These are phyloP conservation scores for Cladorrhinum sp. DNA, from an alignment of 2,329 filamentous ascomycete genomes.

Conservation along the genomic window DNA sequence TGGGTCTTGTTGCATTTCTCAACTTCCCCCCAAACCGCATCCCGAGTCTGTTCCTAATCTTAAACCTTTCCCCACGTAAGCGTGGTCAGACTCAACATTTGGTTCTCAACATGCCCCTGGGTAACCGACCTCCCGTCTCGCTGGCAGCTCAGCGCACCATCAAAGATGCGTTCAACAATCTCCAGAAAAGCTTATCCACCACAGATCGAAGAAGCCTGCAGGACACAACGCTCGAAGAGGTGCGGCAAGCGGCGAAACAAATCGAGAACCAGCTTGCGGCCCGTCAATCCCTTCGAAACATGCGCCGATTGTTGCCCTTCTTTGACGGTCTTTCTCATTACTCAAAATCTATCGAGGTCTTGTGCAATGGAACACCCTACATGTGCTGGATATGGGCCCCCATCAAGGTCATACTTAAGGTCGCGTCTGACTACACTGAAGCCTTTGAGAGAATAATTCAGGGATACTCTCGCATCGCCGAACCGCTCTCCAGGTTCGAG, in stretches of 20 bases:
- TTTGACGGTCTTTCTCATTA: constrained; percentile 42
- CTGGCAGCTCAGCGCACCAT: constrained; percentile 17
- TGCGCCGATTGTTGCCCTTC: constrained; percentile 42
- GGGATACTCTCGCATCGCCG: constrained; percentile 40
- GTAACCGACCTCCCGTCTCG: constrained; percentile 11
- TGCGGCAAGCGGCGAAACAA: constrained; percentile 34
- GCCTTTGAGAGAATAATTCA: constrained; percentile 42
- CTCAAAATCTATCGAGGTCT: constrained; percentile 38
- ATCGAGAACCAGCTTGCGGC: constrained; percentile 41
- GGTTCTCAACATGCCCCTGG: constrained; percentile 4
- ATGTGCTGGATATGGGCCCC: constrained; percentile 47
- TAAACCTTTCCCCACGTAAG: no score
- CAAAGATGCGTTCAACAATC: constrained; percentile 24
- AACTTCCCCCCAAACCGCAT: background rate
- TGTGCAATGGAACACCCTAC: constrained; percentile 47
- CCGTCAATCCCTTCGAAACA: constrained; percentile 39
- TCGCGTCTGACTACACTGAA: constrained; percentile 35
- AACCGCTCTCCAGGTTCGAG: constrained; percentile 38
- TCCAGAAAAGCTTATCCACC: constrained; percentile 19
- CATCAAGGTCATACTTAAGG: constrained; percentile 36
- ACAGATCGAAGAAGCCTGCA: constrained; percentile 25
- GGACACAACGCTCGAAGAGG: constrained; percentile 36
- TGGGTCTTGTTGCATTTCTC: background rate
- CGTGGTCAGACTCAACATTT: no score
- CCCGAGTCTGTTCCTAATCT: no score